Conservation (phyloP, 108 stramenopile species). For the Mayamaea pseudoterrestris region DNA sequence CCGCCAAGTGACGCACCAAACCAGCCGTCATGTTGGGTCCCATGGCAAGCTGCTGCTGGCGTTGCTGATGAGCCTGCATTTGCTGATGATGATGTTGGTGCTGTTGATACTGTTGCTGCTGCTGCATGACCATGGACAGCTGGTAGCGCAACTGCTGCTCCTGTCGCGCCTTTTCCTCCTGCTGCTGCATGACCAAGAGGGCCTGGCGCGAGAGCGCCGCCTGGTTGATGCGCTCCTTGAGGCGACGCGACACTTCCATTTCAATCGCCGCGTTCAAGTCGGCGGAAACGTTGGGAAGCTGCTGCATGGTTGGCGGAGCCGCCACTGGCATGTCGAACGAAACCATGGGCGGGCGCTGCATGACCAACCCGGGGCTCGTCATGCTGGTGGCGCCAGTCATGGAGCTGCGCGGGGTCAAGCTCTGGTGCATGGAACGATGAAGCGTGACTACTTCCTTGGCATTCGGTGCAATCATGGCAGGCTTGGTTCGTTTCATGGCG, state of each 20-base stretch:
- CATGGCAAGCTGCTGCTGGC: not conserved
- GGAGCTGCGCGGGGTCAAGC: not conserved
- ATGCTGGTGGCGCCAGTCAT: not conserved
- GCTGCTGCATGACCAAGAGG: constrained; percentile 14
- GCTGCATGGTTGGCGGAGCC: constrained; percentile 4
- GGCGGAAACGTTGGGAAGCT: too few species aligned
- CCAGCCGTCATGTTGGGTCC: not conserved
- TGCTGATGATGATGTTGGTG: not conserved
- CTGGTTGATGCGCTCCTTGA: constrained; percentile 16
- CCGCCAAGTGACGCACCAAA: not conserved
- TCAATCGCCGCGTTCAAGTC: constrained; percentile 25
- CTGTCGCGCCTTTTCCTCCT: not conserved
- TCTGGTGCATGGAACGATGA: too few species aligned
- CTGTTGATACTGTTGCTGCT: not conserved
- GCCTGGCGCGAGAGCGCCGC: constrained; percentile 14
- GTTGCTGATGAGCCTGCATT: not conserved
- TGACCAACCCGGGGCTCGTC: too few species aligned
- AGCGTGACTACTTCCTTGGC: too few species aligned
- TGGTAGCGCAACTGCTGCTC: not conserved
- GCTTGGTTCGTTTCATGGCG: not conserved
- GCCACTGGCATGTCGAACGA: not conserved
- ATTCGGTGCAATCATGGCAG: not conserved
- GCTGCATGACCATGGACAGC: constrained; percentile 12
- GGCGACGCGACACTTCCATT: constrained; percentile 20
- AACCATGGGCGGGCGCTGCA: not conserved